phyloP scores from a whole-genome alignment of 2,329 filamentous ascomycete species.

The Clonostachys byssicola region DNA sequence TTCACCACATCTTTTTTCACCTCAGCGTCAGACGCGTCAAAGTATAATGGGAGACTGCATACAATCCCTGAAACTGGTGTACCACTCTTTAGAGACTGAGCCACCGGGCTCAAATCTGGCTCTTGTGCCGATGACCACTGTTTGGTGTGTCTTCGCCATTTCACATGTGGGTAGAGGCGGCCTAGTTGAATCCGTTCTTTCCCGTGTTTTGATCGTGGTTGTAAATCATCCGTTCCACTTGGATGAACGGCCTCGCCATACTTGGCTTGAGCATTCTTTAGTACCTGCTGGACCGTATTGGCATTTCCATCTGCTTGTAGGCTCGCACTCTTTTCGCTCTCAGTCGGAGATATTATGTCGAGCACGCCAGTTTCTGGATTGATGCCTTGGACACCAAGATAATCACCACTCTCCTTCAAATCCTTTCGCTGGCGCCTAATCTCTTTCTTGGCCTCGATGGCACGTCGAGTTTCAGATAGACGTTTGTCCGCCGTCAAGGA shows the following conservation, averaged over 20 bases:
- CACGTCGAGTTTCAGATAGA: slow-evolving; percentile 6
- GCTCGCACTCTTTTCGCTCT: slow-evolving; percentile 31
- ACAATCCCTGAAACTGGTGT: slow-evolving; percentile 12
- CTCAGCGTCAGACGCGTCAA: no score
- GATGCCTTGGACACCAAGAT: slow-evolving; percentile 52
- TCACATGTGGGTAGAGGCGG: slow-evolving; percentile 11
- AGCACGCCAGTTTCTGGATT: slow-evolving; percentile 52
- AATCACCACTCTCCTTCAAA: slow-evolving; percentile 52
- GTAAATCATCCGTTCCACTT: no score
- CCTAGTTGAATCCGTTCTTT: slow-evolving; percentile 32
- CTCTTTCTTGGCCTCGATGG: slow-evolving; percentile 23
- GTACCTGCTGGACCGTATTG: slow-evolving; percentile 19
- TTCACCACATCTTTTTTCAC: no score
- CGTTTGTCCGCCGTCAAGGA: slow-evolving; percentile 3
- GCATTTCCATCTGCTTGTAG: slow-evolving; percentile 23
- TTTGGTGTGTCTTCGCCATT: slow-evolving; percentile 37
- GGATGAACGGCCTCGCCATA: slow-evolving; percentile 22
- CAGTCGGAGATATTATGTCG: slow-evolving; percentile 44
- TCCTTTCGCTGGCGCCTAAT: slow-evolving; percentile 30
- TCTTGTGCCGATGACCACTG: slow-evolving; percentile 49
- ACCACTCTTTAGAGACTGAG: slow-evolving; percentile 29
- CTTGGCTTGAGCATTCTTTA: slow-evolving; percentile 24
- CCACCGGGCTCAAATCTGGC: slow-evolving; percentile 43
- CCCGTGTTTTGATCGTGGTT: slow-evolving; percentile 29
- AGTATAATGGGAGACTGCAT: no score